A percentile compares a stretch with the other conserved stretches of the same genome.
phyloP scores from a whole-genome alignment of 2,329 filamentous ascomycete species.

The Colletotrichum sp. region DNA sequence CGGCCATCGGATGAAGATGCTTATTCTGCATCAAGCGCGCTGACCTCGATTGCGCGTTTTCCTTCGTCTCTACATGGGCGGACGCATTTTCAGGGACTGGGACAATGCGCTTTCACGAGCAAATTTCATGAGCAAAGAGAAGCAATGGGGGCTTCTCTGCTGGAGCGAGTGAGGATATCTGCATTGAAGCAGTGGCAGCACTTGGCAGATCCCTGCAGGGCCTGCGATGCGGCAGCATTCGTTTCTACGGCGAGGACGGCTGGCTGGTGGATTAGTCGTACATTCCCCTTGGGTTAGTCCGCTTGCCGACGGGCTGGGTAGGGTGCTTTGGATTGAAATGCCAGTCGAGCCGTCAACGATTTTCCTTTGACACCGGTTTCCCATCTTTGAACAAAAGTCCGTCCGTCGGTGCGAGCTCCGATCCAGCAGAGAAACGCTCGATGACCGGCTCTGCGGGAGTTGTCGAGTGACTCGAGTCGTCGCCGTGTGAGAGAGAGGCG shows the following conservation, averaged over 20 bases:
- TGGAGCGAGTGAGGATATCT: background rate
- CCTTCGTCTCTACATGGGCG: background rate
- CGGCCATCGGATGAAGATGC: background rate
- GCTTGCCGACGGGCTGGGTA: background rate
- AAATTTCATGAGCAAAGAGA: background rate
- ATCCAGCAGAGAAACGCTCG: constrained; percentile 2
- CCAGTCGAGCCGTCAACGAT: background rate
- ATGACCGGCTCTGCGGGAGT: background rate
- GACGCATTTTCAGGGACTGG: background rate
- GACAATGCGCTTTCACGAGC: background rate
- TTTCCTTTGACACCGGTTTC: background rate
- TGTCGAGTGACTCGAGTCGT: background rate
- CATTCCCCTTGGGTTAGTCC: background rate
- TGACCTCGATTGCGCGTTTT: background rate
- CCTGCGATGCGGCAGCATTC: background rate
- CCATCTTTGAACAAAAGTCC: background rate
- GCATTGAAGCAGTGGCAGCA: background rate
- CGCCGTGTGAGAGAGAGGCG: background rate
- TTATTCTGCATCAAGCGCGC: background rate
- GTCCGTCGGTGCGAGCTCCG: background rate
- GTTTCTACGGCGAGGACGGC: background rate
- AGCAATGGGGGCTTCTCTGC: background rate
- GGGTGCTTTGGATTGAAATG: background rate
- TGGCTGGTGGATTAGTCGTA: background rate
- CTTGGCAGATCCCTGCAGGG: constrained; percentile 3